Conservation (phyloP, 116 monocot species). For the Zostera marina region DNA sequence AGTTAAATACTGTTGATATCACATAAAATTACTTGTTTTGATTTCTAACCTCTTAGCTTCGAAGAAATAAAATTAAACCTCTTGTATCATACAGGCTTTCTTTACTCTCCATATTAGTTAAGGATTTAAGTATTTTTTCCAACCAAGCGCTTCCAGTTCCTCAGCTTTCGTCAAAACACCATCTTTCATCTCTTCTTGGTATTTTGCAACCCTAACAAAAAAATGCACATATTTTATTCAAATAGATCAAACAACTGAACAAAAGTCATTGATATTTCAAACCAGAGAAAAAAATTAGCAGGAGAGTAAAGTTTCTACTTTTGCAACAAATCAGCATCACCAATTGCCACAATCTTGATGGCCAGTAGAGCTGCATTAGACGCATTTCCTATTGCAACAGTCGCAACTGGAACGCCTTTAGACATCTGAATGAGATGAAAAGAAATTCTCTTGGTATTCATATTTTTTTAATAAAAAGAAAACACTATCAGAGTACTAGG, state of each 20-base stretch:
- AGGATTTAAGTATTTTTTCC: slow-evolving; percentile 41
- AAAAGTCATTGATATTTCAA: neutral
- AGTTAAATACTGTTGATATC: no score
- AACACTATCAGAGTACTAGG: no score
- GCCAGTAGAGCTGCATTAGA: slow-evolving; percentile 67
- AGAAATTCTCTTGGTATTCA: neutral
- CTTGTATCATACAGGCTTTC: no score
- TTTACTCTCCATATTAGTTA: slow-evolving; percentile 21
- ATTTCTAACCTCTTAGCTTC: no score
- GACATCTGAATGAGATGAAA: slow-evolving; percentile 38
- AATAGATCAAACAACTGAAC: neutral
- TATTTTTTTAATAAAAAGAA: no score
- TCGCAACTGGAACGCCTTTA: slow-evolving; percentile 75
- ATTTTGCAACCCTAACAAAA: slow-evolving; percentile 31
- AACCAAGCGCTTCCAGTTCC: slow-evolving; percentile 56
- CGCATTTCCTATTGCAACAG: slow-evolving; percentile 71
- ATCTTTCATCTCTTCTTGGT: slow-evolving; percentile 61
- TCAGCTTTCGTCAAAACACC: slow-evolving; percentile 46
- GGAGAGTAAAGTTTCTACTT: slow-evolving; percentile 15
- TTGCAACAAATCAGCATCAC: slow-evolving; percentile 39
- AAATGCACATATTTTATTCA: no score
- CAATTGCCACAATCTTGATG: slow-evolving; percentile 36
- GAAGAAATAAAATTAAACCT: no score
- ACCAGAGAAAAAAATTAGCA: neutral
- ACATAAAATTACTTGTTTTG: no score